These are phyloP conservation scores for Ogataea angusta DNA, from an alignment of 805 yeast species.

Conservation along the genomic window DNA sequence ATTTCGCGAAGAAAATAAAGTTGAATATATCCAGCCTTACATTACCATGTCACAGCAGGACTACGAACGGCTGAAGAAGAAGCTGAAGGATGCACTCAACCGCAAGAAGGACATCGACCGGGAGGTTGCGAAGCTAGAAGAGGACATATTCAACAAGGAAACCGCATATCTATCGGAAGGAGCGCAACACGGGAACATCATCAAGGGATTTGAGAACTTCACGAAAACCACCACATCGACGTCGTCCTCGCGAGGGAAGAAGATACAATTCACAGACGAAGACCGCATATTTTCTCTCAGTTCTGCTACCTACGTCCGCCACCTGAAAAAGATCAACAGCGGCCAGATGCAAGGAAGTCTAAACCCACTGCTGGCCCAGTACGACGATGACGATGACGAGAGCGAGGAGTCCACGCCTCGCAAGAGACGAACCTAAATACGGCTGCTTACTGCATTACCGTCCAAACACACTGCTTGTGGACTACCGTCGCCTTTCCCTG, in stretches of 20 bases:
- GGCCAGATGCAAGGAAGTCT: slow-evolving; percentile 18
- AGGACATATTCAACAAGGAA: slow-evolving; percentile 74
- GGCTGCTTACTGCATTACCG: background rate
- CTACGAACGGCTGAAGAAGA: slow-evolving; percentile 64
- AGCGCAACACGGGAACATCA: slow-evolving; percentile 67
- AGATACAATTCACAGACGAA: slow-evolving; percentile 59
- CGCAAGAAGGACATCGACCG: slow-evolving; percentile 65
- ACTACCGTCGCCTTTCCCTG: slow-evolving; percentile 10
- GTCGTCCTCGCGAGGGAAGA: slow-evolving; percentile 38
- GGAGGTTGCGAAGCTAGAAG: slow-evolving; percentile 63
- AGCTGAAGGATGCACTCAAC: slow-evolving; percentile 59
- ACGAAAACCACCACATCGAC: slow-evolving; percentile 40
- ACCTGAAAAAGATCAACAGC: slow-evolving; percentile 47
- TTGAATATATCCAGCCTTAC: background rate
- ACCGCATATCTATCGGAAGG: slow-evolving; percentile 73
- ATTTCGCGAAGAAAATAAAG: slow-evolving; percentile 7
- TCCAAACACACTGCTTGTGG: background rate
- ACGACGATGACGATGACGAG: slow-evolving; percentile 23
- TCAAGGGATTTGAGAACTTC: slow-evolving; percentile 87
- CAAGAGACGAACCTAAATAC: slow-evolving; percentile 11
- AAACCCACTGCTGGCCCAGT: slow-evolving; percentile 14
- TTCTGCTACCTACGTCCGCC: slow-evolving; percentile 64
- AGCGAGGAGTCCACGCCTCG: slow-evolving; percentile 22
- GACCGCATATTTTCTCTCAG: slow-evolving; percentile 81
- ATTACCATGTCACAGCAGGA: slow-evolving; percentile 32